phyloP scores from a whole-genome alignment of 164 flowering plant species.

The Vitis labrusca region DNA sequence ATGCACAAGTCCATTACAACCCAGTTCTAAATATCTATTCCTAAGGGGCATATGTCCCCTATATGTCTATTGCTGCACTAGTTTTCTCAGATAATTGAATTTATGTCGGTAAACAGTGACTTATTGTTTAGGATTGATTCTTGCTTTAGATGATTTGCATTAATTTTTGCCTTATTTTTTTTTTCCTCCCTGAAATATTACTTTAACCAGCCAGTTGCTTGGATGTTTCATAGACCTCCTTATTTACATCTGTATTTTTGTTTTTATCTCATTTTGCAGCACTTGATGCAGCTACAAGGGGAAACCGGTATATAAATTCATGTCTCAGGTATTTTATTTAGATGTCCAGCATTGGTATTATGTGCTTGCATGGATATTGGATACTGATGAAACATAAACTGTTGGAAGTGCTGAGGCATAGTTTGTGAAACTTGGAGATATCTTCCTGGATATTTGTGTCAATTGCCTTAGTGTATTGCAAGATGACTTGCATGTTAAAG shows the following conservation, averaged over 20 bases:
- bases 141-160: neutral
- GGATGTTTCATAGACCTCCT: neutral
- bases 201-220: neutral
- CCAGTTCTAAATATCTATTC: too few relatives aligned
- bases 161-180: neutral
- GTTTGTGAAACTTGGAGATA: neutral
- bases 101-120: neutral
- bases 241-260: neutral
- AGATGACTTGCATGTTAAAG: too few relatives aligned
- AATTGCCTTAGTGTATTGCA: too few relatives aligned
- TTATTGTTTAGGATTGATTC: neutral
- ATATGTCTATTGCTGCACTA: too few relatives aligned
- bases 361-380: neutral
- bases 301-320: constrained; percentile 86
- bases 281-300: constrained; percentile 93
- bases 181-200: neutral
- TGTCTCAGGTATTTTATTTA: constrained; percentile 68
- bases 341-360: neutral
- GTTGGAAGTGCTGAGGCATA: neutral
- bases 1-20: too few relatives aligned
- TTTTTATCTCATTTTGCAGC: constrained; percentile 44
- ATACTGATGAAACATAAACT: neutral
- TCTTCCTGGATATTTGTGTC: too few relatives aligned
- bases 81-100: too few relatives aligned
- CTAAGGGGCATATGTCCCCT: too few relatives aligned